Conservation (phyloP, 495 filamentous ascomycete species). For the Lepraria neglecta region DNA sequence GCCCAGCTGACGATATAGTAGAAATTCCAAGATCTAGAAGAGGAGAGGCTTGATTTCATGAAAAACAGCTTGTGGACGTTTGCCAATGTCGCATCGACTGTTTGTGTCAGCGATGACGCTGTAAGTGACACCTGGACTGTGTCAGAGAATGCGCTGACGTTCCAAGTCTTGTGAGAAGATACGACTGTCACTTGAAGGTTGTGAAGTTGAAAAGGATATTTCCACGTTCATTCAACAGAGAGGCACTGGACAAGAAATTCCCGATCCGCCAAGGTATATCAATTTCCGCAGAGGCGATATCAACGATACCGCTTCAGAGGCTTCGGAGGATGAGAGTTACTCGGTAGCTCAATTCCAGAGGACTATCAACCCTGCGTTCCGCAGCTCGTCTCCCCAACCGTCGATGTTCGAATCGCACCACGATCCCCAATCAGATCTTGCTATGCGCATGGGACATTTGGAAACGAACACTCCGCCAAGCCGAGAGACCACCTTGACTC, state of each 20-base stretch:
- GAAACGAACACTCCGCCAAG: constrained; percentile 43
- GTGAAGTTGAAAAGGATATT: constrained; percentile 96
- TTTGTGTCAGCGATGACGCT: constrained; percentile 97
- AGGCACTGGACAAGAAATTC: constrained; percentile 94
- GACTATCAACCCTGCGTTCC: constrained; percentile 89
- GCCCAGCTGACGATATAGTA: constrained; percentile 34
- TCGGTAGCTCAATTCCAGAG: constrained; percentile 93
- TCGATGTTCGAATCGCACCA: constrained; percentile 87
- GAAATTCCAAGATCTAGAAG: constrained; percentile 99
- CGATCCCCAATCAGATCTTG: constrained; percentile 66
- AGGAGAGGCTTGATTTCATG: constrained; percentile 91
- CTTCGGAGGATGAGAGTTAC: constrained; percentile 77
- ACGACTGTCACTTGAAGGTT: constrained; percentile 86
- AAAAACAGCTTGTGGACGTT: constrained; percentile 98
- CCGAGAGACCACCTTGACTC: constrained; percentile 49
- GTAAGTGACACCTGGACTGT: constrained; percentile 38
- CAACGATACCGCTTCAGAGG: constrained; percentile 72
- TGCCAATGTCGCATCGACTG: constrained; percentile 93
- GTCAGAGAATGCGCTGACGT: constrained; percentile 24
- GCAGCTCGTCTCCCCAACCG: constrained; percentile 81
- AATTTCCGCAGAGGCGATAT: constrained; percentile 93
- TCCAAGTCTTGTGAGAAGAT: constrained; percentile 84
- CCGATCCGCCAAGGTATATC: constrained; percentile 95
- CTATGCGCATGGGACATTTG: constrained; percentile 54
- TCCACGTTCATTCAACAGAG: constrained; percentile 77